Evolutionary conservation across 352 stramenopile genomes (phyloP).

Genomic region (Globisporangium acanthophoron): DNA sequence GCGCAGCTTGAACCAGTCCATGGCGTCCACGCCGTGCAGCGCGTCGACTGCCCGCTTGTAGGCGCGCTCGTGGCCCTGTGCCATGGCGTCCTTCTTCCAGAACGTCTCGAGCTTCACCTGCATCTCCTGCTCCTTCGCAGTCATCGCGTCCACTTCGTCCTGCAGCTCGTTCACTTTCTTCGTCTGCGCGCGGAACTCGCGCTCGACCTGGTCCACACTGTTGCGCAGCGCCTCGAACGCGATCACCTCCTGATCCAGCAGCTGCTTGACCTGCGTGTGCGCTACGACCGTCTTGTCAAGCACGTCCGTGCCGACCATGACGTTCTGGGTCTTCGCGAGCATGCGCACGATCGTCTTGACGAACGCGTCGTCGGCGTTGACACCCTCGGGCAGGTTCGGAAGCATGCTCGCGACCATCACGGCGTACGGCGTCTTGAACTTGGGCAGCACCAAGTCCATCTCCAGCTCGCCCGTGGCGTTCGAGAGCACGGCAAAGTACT

Average conservation of each 20-base stretch:
- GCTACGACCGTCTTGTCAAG: constrained; percentile 45
- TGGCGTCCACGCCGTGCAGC: constrained; percentile 40
- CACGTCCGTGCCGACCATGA: constrained; percentile 59
- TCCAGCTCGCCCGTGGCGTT: constrained; percentile 50
- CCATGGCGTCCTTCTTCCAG: constrained; percentile 50
- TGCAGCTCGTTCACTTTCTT: constrained; percentile 23
- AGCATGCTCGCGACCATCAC: constrained; percentile 77
- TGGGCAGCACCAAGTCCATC: constrained; percentile 52
- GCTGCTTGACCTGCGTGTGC: constrained; percentile 24
- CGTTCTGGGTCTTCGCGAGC: constrained; percentile 72
- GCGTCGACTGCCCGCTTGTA: constrained; percentile 62
- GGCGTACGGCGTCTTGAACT: constrained; percentile 73
- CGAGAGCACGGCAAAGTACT: constrained; percentile 51
- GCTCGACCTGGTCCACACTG: constrained; percentile 38
- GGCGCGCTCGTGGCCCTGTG: constrained; percentile 38
- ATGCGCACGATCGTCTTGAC: constrained; percentile 65
- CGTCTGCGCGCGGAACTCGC: constrained; percentile 30
- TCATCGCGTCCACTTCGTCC: constrained; percentile 35
- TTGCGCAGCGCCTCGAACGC: constrained; percentile 46
- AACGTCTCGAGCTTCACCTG: constrained; percentile 78
- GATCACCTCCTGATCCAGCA: constrained; percentile 19
- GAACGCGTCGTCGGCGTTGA: constrained; percentile 59
- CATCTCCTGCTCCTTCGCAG: constrained; percentile 56
- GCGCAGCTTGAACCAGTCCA: constrained; percentile 76
- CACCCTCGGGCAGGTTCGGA: constrained; percentile 62